phyloP scores from a whole-genome alignment of 306 rosid species.

The Lotus japonicus region DNA sequence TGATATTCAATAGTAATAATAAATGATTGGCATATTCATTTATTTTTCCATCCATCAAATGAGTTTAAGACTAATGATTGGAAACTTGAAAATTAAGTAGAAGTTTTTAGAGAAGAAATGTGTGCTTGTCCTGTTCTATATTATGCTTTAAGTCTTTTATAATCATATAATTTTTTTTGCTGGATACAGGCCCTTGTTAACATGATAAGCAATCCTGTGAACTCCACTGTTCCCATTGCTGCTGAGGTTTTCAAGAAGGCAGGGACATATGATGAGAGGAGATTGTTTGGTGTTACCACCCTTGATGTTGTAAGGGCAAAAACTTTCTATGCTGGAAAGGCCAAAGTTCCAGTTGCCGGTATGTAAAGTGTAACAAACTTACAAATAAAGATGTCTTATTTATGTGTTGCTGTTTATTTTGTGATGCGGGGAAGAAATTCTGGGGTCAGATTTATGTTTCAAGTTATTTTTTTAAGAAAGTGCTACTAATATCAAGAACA shows the following conservation, averaged over 20 bases:
- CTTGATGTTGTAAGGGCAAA: conserved; percentile 97
- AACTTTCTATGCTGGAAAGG: conserved; percentile 96
- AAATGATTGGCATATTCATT: neutral
- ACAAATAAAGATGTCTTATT: too few species aligned
- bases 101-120: neutral
- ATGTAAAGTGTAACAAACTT: conserved; percentile 13
- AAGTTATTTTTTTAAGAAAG: neutral
- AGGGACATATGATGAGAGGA: conserved; percentile 72
- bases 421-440: neutral
- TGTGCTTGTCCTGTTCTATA: neutral
- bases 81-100: neutral
- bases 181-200: conserved; percentile 73
- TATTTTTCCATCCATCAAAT: neutral
- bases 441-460: neutral
- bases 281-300: conserved; percentile 92
- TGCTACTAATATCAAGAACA: neutral
- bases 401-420: neutral
- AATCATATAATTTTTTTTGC: neutral
- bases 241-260: conserved; percentile 98
- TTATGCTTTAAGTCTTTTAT: neutral
- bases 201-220: conserved; percentile 97
- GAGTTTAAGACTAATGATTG: neutral
- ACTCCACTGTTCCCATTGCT: conserved; percentile 95
- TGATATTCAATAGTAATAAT: neutral
- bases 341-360: conserved; percentile 86